These are phyloP conservation scores for Venturia asperata DNA, from an alignment of 2,329 filamentous ascomycete species.

Conservation along the genomic window DNA sequence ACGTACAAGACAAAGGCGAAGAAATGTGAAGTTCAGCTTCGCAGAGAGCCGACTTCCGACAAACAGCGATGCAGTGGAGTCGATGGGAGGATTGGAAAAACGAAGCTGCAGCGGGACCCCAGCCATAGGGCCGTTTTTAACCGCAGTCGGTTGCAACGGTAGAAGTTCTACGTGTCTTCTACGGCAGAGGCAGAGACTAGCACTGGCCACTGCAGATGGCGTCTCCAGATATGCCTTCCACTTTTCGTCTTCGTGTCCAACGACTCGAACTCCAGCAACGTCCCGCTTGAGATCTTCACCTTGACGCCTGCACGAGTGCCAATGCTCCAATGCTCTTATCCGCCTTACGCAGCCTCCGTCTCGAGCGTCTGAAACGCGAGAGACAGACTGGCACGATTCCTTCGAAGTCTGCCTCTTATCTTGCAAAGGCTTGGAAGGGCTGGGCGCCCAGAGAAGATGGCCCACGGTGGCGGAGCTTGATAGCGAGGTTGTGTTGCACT, in stretches of 20 bases:
- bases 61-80: neutral
- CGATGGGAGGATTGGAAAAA: neutral
- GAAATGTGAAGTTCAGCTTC: too few relatives aligned
- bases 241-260: neutral
- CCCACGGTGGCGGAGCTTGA: neutral
- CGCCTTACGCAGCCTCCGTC: neutral
- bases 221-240: neutral
- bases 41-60: neutral
- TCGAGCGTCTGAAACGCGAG: neutral
- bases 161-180: slow-evolving; percentile 10
- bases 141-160: neutral
- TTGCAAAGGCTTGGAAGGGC: slow-evolving; percentile 5
- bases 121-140: neutral
- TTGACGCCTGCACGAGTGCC: neutral
- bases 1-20: neutral
- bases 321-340: neutral
- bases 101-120: neutral
- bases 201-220: too few relatives aligned
- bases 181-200: neutral
- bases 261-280: neutral
- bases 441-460: neutral
- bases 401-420: slow-evolving; percentile 1
- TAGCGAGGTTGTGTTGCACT: neutral
- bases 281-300: neutral
- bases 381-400: neutral